These are phyloP conservation scores for Dactylellina parvicollis DNA, from an alignment of 2,329 filamentous ascomycete species.

Conservation along the genomic window DNA sequence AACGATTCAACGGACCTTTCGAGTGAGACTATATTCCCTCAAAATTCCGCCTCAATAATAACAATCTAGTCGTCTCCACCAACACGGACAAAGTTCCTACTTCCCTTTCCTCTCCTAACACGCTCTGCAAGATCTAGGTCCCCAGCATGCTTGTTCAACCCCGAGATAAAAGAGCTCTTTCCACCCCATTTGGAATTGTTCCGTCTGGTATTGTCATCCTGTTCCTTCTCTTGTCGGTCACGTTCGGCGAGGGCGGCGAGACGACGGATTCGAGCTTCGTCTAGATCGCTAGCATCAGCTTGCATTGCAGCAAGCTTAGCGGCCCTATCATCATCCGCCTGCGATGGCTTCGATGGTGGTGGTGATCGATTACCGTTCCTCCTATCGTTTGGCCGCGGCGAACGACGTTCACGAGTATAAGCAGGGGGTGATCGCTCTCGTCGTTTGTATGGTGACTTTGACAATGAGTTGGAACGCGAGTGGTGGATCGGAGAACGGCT, in stretches of 20 bases:
- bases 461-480: slow-evolving; percentile 18
- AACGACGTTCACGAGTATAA: slow-evolving; percentile 53
- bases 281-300: slow-evolving; percentile 74
- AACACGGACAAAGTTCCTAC: slow-evolving; percentile 48
- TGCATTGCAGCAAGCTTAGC: slow-evolving; percentile 79
- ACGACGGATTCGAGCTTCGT: slow-evolving; percentile 74
- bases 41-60: not conserved
- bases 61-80: slow-evolving; percentile 38
- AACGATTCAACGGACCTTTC: not conserved
- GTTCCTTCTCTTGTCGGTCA: slow-evolving; percentile 72
- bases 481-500: slow-evolving; percentile 43
- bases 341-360: slow-evolving; percentile 24
- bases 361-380: slow-evolving; percentile 52
- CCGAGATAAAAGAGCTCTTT: slow-evolving; percentile 72
- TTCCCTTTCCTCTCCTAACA: slow-evolving; percentile 60
- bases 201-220: slow-evolving; percentile 72
- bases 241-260: slow-evolving; percentile 73
- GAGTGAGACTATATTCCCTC: not conserved
- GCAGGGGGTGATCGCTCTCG: slow-evolving; percentile 54
- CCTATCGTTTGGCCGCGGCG: slow-evolving; percentile 54
- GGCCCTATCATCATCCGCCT: slow-evolving; percentile 69
- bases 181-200: slow-evolving; percentile 71
- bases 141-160: slow-evolving; percentile 69
- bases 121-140: slow-evolving; percentile 63
- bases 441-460: slow-evolving; percentile 49